Percentiles rank a stretch among this genome's conserved stretches.
phyloP scores from a whole-genome alignment of 73 alveolate genomes.

The Tetrahymena elliotti region DNA sequence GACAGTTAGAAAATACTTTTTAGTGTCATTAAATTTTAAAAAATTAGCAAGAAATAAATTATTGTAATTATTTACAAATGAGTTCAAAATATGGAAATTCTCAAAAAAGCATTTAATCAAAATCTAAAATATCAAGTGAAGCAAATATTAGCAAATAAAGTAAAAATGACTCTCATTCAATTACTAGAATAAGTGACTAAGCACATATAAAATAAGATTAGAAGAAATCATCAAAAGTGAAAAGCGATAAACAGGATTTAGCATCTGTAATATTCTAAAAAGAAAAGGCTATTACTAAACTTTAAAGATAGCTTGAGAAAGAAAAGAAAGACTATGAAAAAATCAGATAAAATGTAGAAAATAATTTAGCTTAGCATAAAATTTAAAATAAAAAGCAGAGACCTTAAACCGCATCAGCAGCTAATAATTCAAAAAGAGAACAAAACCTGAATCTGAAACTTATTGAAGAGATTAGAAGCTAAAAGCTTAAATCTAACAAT shows the following conservation, averaged over 20 bases:
- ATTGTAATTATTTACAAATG: no score
- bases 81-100: neutral
- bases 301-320: neutral
- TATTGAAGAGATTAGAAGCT: neutral
- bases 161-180: neutral
- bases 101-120: neutral
- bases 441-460: neutral
- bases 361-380: neutral
- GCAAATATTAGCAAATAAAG: neutral
- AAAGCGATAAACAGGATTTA: neutral
- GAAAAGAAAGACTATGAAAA: neutral
- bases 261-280: neutral
- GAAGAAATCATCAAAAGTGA: neutral
- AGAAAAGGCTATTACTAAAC: neutral
- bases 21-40: no score
- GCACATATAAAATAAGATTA: neutral
- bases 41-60: no score
- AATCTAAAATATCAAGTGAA: neutral
- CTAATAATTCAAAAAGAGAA: neutral
- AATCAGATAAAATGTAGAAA: neutral
- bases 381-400: neutral
- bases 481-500: neutral
- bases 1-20: no score
- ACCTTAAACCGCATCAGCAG: neutral
- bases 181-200: neutral